Evolutionary conservation across 1,284 basidiomycete species (phyloP), one percentile per base, ranked within the genome.

Genomic region (Wolfiporia cocos): DNA sequence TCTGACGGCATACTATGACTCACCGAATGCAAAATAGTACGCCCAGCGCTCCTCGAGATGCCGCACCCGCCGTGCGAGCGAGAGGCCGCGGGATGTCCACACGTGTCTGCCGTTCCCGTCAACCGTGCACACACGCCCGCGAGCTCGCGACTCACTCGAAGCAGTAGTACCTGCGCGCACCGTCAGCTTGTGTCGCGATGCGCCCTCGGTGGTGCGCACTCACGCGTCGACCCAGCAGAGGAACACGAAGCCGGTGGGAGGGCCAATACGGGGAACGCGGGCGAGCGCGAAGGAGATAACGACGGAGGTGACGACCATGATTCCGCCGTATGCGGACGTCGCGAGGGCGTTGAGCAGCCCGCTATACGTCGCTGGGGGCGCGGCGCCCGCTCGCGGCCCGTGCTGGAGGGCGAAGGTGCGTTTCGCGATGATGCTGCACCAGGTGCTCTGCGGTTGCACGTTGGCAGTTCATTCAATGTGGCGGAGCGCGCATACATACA

Each of bases 11-110:
- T 15, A 43, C 11, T 29, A 24, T 2, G 3, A 57, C 70, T 14
- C 46, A 74, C 88, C 89, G 48, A 90, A 92, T 5, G 84, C 83
- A 44, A 90, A 71, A 56, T 83, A 88, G 61, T 91, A 92, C 1
- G 83, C 75, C 88, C 88, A 92, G 35, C 87, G 75, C 60, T 91
- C 86, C 64, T 92, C 89, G 15, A 91, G 67, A 56, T 86, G 74
- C 39, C 81, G 66, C 37, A 91, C 76, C 37, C 88, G 69, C 21
- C 74, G 67, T 3, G 81, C 72, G 21, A 89, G 67, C 10, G 81
- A 78, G 50, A 82, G 61, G 6, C 84, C 84, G 14, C 81, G 76
- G 6, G 84, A 76, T 34, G 85, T 74, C 86, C 86, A 89, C 28
- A 86, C 74, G 53, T 83, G 86, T 53, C 87, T 90, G 24, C 21